Percentiles rank a stretch among this genome's conserved stretches.
Evolutionary conservation across 768 basidiomycete genomes (phyloP).

Genomic region (Sarcodon aspratus): DNA sequence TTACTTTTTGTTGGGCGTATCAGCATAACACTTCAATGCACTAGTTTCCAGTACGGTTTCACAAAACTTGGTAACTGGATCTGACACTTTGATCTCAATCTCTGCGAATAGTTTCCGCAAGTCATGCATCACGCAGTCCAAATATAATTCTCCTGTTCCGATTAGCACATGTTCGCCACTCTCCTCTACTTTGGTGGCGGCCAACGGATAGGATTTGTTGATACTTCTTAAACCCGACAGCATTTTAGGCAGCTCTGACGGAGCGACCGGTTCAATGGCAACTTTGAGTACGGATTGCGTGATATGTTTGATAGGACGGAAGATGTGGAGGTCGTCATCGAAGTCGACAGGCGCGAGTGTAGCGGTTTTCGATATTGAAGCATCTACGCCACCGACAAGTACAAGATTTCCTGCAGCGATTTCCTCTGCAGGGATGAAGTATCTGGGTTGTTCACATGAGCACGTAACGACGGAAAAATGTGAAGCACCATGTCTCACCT

Average conservation of each 20-base stretch:
- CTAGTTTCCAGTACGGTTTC: constrained; percentile 98
- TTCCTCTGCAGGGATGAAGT: constrained; percentile 83
- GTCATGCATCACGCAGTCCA: constrained; percentile 97
- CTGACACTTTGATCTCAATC: constrained; percentile 99
- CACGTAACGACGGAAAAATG: not conserved
- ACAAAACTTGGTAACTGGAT: constrained; percentile 96
- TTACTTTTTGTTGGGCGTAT: constrained; percentile 98
- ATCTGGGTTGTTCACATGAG: constrained; percentile 33
- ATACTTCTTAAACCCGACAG: constrained; percentile 90
- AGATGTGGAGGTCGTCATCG: constrained; percentile 69
- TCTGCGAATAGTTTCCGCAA: constrained; percentile 86
- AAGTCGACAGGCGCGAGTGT: constrained; percentile 73
- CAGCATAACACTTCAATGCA: constrained; percentile 96
- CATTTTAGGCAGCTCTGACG: constrained; percentile 98
- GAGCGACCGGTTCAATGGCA: constrained; percentile 95
- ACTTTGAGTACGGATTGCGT: constrained; percentile 96
- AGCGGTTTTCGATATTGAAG: constrained; percentile 91
- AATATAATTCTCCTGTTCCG: constrained; percentile 93
- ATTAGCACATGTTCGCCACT: constrained; percentile 95
- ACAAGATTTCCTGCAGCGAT: constrained; percentile 89
- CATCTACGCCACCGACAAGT: constrained; percentile 85
- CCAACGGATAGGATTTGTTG: constrained; percentile 95
- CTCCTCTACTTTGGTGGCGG: constrained; percentile 94
- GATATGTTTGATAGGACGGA: constrained; percentile 93
- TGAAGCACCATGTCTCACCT: constrained; percentile 37